Evolutionary conservation across 768 basidiomycete genomes (phyloP).

Genomic region (Pleurotus sapidus): DNA sequence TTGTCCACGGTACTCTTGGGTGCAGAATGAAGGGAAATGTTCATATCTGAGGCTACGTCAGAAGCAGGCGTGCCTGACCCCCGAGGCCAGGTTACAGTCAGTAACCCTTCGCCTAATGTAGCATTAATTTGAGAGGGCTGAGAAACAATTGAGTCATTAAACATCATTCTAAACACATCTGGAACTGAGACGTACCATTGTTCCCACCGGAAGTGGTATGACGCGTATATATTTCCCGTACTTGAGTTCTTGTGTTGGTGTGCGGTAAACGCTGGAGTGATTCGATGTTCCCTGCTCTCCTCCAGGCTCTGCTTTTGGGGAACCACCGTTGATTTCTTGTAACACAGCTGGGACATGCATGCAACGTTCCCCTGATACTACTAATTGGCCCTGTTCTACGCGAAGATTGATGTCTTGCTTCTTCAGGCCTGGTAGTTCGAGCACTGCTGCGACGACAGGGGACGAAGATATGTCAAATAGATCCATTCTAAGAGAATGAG

Average conservation of each 20-base stretch:
- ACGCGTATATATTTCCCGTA: constrained; percentile 15
- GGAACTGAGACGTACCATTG: constrained; percentile 7
- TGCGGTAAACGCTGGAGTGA: neutral
- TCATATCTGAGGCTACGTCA: constrained; percentile 4
- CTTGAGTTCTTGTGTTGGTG: constrained; percentile 12
- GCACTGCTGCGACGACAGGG: constrained; percentile 5
- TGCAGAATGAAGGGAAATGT: constrained; percentile 1
- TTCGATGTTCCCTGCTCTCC: neutral
- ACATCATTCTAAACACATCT: neutral
- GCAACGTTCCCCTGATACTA: constrained; percentile 13
- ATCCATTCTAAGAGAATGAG: constrained; percentile 11
- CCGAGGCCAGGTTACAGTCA: constrained; percentile 15
- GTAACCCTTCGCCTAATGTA: constrained; percentile 12
- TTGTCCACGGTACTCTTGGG: neutral
- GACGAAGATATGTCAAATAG: constrained; percentile 10
- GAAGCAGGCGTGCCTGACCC: neutral
- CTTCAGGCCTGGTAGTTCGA: constrained; percentile 15
- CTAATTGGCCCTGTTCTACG: constrained; percentile 10
- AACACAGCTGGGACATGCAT: neutral
- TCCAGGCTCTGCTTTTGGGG: neutral
- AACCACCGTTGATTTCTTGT: neutral
- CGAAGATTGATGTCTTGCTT: constrained; percentile 13
- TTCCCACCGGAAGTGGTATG: constrained; percentile 10
- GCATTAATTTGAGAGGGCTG: constrained; percentile 11
- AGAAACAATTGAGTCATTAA: neutral